Evolutionary conservation across 2,329 filamentous ascomycete species (phyloP), one percentile per base, ranked within the genome.

Genomic region (Elsinoe arachidis): DNA sequence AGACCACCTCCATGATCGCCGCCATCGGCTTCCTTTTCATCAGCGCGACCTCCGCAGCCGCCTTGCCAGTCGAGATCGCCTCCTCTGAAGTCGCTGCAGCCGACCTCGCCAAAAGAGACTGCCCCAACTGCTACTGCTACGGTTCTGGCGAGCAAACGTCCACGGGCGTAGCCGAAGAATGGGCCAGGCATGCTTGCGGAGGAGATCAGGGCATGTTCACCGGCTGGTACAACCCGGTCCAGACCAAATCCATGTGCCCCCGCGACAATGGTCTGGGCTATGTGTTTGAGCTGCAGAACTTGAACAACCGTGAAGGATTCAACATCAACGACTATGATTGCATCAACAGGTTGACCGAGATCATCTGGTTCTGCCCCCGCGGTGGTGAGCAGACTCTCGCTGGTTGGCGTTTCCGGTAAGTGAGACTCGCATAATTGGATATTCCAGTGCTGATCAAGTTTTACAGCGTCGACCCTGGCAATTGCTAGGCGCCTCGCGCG

Each of bases 161-260:
- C 23, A 3, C 3, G 23, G 23, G 23, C 23, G 23, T 26, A 6
- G 38, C 38, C 9, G 38, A 43, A 43, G 38, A 17, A 2, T 43
- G 19, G n/a, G 38, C 19, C 38, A 43, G 38, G 19, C 5, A 15
- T 17, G 60, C 60, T 12, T 62, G 60, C 60, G 44, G 53, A 34
- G 53, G 46, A 2, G 37, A 58, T 30, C 54, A 59, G 14, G 60
- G 59, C 51, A 60, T 60, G 57, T 61, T 62, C 57, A 62, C 60
- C 5, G 60, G 60, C 37, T 38, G 57, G 19, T 62, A 55, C 34
- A 57, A 44, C 12, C 56, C 60, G 10, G 49, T 51, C 4, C 60
- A 62, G 52, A 56, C 52, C 43, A 61, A 62, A 23, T 35, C 53
- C 38, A 62, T 62, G 59, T 62, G 59, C n/a, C 56, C 56, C 6